Conservation (phyloP, 2,329 filamentous ascomycete genomes). For the Epichloe festucae region DNA sequence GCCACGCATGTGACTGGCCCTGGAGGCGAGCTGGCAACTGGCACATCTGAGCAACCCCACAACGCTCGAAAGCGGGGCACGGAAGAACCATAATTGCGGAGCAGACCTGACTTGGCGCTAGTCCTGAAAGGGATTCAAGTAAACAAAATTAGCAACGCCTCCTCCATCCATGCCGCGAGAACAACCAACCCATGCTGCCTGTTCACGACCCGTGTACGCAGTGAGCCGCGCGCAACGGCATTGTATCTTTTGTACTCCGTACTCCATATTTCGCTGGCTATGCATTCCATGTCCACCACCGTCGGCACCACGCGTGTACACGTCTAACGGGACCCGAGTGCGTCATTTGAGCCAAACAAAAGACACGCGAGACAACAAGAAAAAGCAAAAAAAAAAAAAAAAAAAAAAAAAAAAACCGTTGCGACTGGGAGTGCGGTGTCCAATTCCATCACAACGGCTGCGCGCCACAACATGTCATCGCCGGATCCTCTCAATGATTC, state of each 20-base stretch:
- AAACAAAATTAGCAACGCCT: constrained; percentile 14
- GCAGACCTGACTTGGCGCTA: constrained; percentile 9
- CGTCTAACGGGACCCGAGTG: neutral
- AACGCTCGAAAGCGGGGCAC: neutral
- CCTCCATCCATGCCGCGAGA: constrained; percentile 1
- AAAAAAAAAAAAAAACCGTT: neutral
- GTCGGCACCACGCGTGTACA: neutral
- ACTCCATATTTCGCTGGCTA: neutral
- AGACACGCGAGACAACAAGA: constrained; percentile 7
- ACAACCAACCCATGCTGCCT: neutral
- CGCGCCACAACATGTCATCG: constrained; percentile 30
- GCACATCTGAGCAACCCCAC: too few species aligned
- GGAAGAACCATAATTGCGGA: constrained; percentile 8
- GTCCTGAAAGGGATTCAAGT: constrained; percentile 14
- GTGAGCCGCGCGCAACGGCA: constrained; percentile 2
- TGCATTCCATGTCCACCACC: constrained; percentile 1
- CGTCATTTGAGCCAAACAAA: neutral
- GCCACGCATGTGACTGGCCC: neutral
- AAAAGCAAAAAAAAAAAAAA: neutral
- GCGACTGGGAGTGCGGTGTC: constrained; percentile 12
- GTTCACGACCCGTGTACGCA: neutral
- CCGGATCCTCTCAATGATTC: constrained; percentile 36
- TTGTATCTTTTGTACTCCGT: constrained; percentile 6
- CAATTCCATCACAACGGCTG: constrained; percentile 9
- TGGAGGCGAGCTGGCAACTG: neutral